Conservation (phyloP, 129 eudicot species). For the Pulicaria dysenterica region DNA sequence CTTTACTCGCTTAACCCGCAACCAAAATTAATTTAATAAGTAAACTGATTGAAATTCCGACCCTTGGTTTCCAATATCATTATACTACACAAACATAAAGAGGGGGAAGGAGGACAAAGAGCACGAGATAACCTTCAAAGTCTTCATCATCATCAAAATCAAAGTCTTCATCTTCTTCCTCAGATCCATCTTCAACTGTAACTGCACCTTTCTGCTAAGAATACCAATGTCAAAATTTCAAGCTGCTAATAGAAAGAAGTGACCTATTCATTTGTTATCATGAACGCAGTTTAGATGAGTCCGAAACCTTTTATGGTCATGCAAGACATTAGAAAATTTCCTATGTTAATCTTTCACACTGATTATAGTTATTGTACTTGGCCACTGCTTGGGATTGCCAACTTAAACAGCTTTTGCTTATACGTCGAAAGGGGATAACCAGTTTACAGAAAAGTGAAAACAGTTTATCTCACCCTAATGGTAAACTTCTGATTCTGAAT, state of each 20-base stretch:
- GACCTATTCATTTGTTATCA: not conserved
- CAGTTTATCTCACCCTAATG: too few species aligned
- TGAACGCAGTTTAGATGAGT: not conserved
- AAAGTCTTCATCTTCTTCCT: conserved; percentile 81
- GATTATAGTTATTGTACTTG: too few species aligned
- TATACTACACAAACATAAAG: not conserved
- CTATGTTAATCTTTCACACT: too few species aligned
- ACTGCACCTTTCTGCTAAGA: conserved; percentile 65
- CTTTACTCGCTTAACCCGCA: not conserved
- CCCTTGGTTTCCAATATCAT: not conserved
- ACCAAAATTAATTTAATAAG: too few species aligned
- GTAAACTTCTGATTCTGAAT: too few species aligned
- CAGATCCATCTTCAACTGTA: conserved; percentile 53
- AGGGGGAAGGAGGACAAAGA: not conserved
- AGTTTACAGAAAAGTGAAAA: too few species aligned
- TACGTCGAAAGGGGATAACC: too few species aligned
- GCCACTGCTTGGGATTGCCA: too few species aligned
- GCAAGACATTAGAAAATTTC: too few species aligned
- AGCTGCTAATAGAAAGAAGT: not conserved
- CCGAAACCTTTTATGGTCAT: not conserved
- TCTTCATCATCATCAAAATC: conserved; percentile 77
- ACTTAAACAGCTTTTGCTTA: too few species aligned
- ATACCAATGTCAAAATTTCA: conserved; percentile 2
- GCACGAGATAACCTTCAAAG: conserved; percentile 57
- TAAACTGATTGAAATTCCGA: too few species aligned